phyloP scores from a whole-genome alignment of 75 land plant species.

The Selaginella tamariscina region DNA sequence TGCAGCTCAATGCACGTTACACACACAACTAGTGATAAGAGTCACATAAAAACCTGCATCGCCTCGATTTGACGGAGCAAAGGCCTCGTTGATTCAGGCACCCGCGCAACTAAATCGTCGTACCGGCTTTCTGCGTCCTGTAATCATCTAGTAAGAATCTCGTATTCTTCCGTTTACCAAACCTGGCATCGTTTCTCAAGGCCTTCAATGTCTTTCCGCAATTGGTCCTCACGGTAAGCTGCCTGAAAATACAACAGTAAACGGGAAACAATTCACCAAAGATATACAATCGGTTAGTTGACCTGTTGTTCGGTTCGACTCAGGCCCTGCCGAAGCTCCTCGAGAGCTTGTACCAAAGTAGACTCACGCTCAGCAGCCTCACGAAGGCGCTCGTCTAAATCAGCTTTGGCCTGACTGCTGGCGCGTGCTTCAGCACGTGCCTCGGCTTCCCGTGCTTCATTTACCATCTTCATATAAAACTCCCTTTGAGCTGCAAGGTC shows the following conservation, averaged over 20 bases:
- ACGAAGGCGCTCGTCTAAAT: slow-evolving; percentile 55
- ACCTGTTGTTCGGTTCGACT: slow-evolving; percentile 89
- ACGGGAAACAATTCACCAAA: background rate
- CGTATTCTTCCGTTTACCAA: slow-evolving; percentile 8
- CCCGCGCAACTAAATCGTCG: slow-evolving; percentile 79
- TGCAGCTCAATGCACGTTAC: too few relatives aligned
- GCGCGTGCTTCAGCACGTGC: slow-evolving; percentile 84
- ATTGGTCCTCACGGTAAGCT: slow-evolving; percentile 70
- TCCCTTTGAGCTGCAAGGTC: slow-evolving; percentile 88
- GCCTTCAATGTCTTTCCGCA: slow-evolving; percentile 76
- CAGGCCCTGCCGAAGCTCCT: slow-evolving; percentile 75
- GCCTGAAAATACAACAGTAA: slow-evolving; percentile 37
- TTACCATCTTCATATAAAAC: slow-evolving; percentile 65
- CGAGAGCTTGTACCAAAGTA: slow-evolving; percentile 75
- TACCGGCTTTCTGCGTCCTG: slow-evolving; percentile 92
- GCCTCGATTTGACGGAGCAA: slow-evolving; percentile 97
- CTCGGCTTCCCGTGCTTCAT: slow-evolving; percentile 89
- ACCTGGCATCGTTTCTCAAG: slow-evolving; percentile 94
- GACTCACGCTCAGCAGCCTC: slow-evolving; percentile 81
- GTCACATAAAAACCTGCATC: slow-evolving; percentile 43
- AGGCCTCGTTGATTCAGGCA: slow-evolving; percentile 97
- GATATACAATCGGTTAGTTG: background rate
- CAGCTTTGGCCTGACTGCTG: slow-evolving; percentile 71
- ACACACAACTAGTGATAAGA: background rate
- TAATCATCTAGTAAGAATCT: slow-evolving; percentile 13